Conservation (phyloP, 2,329 filamentous ascomycete genomes). For the Fusarium globosum region DNA sequence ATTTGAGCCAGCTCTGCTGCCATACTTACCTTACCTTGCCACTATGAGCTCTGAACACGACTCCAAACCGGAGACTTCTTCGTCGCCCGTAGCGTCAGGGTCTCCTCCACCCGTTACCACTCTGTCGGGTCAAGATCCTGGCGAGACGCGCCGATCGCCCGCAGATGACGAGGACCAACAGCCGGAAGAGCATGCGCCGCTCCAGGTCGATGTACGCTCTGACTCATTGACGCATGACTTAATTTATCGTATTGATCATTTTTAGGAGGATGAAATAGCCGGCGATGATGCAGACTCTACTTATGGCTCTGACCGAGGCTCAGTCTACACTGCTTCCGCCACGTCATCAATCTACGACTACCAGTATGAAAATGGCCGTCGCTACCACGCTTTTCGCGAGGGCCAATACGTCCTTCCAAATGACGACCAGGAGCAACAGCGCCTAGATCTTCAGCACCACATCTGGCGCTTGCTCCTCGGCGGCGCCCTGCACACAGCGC, state of each 20-base stretch:
- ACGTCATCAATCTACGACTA: slow-evolving; percentile 58
- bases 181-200: slow-evolving; percentile 10
- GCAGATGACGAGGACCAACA: background rate
- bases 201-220: slow-evolving; percentile 32
- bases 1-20: background rate
- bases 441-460: slow-evolving; percentile 53
- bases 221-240: no score
- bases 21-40: no score
- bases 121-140: slow-evolving; percentile 11
- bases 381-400: slow-evolving; percentile 50
- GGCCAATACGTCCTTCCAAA: slow-evolving; percentile 47
- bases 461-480: slow-evolving; percentile 45
- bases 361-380: slow-evolving; percentile 48
- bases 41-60: slow-evolving; percentile 1
- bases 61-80: background rate
- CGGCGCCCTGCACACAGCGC: slow-evolving; percentile 40
- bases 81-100: background rate
- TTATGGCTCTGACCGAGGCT: slow-evolving; percentile 49
- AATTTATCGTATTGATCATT: background rate
- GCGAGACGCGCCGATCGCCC: background rate
- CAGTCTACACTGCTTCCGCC: slow-evolving; percentile 50
- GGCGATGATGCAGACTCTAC: slow-evolving; percentile 49
- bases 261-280: slow-evolving; percentile 32
- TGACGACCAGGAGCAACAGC: slow-evolving; percentile 51
- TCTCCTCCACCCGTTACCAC: slow-evolving; percentile 14